Base-by-base conservation (phyloP, 1,284 basidiomycete genomes). In the Puccinia novopanici region DNA sequence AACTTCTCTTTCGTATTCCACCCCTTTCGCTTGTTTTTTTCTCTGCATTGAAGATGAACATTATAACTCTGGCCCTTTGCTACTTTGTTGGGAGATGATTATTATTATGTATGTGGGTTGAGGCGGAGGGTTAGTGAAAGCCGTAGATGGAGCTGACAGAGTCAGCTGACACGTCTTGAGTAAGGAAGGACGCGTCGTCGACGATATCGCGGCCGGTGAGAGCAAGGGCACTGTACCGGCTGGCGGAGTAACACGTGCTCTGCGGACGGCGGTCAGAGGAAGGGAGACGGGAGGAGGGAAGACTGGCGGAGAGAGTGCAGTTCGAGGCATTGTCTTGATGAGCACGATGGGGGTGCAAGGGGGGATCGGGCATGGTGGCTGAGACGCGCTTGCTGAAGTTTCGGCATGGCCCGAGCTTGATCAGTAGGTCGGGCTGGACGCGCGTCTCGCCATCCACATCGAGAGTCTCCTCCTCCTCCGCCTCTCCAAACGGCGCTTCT, bases 221-320 rank as follows among this genome's bases (percentile, higher is more conserved):
- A 15, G 24, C 13, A 52, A 12, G 2, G 24, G 34, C 34, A 65
- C 27, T 34, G n/a, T 13, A 19, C 37, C 3, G 6, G 40, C 61
- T 67, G 4, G 0, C 6, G 40, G n/a, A 12, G 30, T 40, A 13
- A n/a, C 9, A 13, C 2, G n/a, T 67, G 42, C 15, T 37, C 1
- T 0, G 5, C 6, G 24, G 2, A 52, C 15, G 68, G 54, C 34
- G 1, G 6, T 27, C n/a, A 15, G 68, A 71, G 48, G 27, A 55
- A 54, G 30, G 13, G 22, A 54, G 19, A 15, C 22, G 34, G 27
- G 68, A n/a, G 15, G 48, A 52, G 9, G 19, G 30, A 54, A 54
- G 27, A 71, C 22, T 54, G 19, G 0, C 34, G 2, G 1, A 2
- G 34, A 34, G 34, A 27, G 92, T 84, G 19, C 86, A 87, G 5